Evolutionary conservation across 2,329 filamentous ascomycete genomes (phyloP).

Genomic region (Xylaria sp.): DNA sequence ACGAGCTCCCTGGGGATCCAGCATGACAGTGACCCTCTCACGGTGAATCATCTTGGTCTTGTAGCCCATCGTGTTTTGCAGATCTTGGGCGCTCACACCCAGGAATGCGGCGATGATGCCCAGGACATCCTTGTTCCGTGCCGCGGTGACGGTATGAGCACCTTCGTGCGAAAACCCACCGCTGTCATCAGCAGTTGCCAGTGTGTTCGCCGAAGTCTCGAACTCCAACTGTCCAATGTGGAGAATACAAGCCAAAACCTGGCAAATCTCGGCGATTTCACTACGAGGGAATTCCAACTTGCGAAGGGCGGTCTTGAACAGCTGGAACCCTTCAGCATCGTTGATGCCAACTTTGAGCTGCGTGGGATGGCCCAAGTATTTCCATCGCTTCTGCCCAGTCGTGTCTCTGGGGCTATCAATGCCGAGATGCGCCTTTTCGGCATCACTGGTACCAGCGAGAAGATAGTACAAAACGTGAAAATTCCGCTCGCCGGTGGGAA

Average conservation of each 20-base stretch:
- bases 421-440: slow-evolving; percentile 81
- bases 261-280: slow-evolving; percentile 95
- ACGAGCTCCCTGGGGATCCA: slow-evolving; percentile 84
- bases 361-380: slow-evolving; percentile 91
- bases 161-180: slow-evolving; percentile 96
- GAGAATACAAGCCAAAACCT: slow-evolving; percentile 88
- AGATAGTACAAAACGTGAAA: slow-evolving; percentile 97
- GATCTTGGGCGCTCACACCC: slow-evolving; percentile 71
- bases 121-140: slow-evolving; percentile 90
- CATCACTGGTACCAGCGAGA: slow-evolving; percentile 80
- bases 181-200: slow-evolving; percentile 78
- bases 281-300: slow-evolving; percentile 90
- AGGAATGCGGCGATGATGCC: slow-evolving; percentile 88
- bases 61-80: slow-evolving; percentile 87
- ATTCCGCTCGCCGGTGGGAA: slow-evolving; percentile 92
- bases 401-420: slow-evolving; percentile 44
- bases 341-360: slow-evolving; percentile 97
- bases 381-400: slow-evolving; percentile 72
- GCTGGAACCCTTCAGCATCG: slow-evolving; percentile 88
- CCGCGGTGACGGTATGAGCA: slow-evolving; percentile 74
- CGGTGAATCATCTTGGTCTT: slow-evolving; percentile 95
- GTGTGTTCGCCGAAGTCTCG: slow-evolving; percentile 72
- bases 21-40: slow-evolving; percentile 97
- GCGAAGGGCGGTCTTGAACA: slow-evolving; percentile 92
- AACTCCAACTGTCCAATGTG: slow-evolving; percentile 98